phyloP scores from a whole-genome alignment of 78 protist genomes.

The Dictyostelium discoideum region DNA sequence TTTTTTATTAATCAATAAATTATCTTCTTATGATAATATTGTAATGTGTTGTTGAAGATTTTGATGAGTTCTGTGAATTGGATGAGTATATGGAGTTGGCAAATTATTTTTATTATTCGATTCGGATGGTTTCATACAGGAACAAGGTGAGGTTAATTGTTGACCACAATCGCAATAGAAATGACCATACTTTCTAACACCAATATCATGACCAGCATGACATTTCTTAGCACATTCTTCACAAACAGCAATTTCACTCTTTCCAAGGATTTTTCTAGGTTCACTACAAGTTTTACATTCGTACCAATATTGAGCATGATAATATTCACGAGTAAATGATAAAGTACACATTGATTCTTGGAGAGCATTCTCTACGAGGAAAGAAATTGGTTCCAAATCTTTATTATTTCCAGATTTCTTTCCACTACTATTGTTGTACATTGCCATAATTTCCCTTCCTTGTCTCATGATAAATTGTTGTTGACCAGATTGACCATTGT shows the following conservation, averaged over 20 bases:
- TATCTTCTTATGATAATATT: slow-evolving; percentile 10
- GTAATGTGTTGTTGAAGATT: slow-evolving; percentile 19
- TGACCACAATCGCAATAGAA: slow-evolving; percentile 77
- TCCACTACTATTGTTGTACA: neutral
- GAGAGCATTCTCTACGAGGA: slow-evolving; percentile 63
- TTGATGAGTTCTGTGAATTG: slow-evolving; percentile 8
- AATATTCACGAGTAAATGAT: slow-evolving; percentile 67
- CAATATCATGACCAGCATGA: slow-evolving; percentile 80
- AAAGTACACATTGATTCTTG: slow-evolving; percentile 67
- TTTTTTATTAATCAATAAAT: neutral
- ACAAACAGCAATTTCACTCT: slow-evolving; percentile 69
- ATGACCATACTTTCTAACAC: slow-evolving; percentile 65
- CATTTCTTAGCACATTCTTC: slow-evolving; percentile 80
- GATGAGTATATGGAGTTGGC: slow-evolving; percentile 2
- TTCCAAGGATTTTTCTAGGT: slow-evolving; percentile 58
- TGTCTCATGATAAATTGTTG: slow-evolving; percentile 52
- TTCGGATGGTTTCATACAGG: slow-evolving; percentile 1
- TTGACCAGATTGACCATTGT: slow-evolving; percentile 35
- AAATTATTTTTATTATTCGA: neutral
- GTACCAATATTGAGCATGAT: slow-evolving; percentile 82
- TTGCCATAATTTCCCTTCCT: slow-evolving; percentile 65
- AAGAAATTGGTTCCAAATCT: slow-evolving; percentile 67
- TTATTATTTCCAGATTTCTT: neutral
- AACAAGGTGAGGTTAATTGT: slow-evolving; percentile 24
- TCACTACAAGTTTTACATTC: slow-evolving; percentile 73